phyloP scores from a whole-genome alignment of 1,284 basidiomycete species.

The Cystobasidium pallidum region DNA sequence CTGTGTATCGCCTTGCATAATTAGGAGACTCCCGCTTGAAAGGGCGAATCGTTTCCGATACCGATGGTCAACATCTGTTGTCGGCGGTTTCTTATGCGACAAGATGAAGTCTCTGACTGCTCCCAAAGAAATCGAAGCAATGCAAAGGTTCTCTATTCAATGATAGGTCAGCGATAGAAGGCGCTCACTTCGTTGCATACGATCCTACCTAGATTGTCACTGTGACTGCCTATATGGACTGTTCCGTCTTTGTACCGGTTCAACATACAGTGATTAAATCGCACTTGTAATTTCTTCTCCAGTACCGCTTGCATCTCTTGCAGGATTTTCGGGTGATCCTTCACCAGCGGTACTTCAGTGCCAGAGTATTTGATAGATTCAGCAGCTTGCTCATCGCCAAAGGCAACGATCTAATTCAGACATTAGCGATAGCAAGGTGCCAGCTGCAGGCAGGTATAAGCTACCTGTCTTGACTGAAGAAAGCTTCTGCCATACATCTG shows the following conservation, averaged over 20 bases:
- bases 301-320: slow-evolving; percentile 57
- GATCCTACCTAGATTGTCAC: slow-evolving; percentile 27
- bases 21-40: slow-evolving; percentile 60
- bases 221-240: slow-evolving; percentile 58
- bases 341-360: slow-evolving; percentile 58
- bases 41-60: slow-evolving; percentile 55
- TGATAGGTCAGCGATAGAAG: slow-evolving; percentile 13
- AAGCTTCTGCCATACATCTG: slow-evolving; percentile 62
- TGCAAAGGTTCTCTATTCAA: slow-evolving; percentile 57
- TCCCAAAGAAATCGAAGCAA: slow-evolving; percentile 62
- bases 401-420: slow-evolving; percentile 53
- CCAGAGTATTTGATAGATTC: slow-evolving; percentile 60
- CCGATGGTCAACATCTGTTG: slow-evolving; percentile 33
- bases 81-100: slow-evolving; percentile 56
- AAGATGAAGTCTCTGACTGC: slow-evolving; percentile 62
- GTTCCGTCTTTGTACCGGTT: slow-evolving; percentile 61
- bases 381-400: slow-evolving; percentile 58
- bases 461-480: slow-evolving; percentile 57
- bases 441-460: background rate
- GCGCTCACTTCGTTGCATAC: no score
- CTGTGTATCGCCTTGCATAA: slow-evolving; percentile 64
- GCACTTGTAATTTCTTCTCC: slow-evolving; percentile 58
- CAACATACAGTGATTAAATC: slow-evolving; percentile 63
- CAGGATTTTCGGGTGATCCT: slow-evolving; percentile 58
- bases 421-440: background rate